These are phyloP conservation scores for Castanopsis chinensis DNA, from an alignment of 306 rosid species.

Conservation along the genomic window DNA sequence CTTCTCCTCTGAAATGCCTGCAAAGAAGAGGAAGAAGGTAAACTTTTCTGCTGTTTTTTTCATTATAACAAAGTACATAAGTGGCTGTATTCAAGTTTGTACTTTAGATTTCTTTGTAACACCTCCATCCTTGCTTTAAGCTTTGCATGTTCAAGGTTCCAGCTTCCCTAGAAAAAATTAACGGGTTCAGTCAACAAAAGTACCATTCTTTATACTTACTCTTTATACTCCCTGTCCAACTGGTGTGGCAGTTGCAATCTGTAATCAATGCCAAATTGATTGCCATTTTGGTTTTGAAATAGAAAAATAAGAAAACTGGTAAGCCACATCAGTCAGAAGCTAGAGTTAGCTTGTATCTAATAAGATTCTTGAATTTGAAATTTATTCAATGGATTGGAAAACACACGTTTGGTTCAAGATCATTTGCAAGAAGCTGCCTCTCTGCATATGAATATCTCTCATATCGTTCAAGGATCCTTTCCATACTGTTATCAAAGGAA, in stretches of 20 bases:
- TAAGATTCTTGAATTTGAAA: background rate
- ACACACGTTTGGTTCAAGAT: slow-evolving; percentile 48
- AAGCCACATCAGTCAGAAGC: background rate
- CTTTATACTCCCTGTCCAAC: no score
- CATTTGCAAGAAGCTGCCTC: slow-evolving; percentile 46
- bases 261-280: background rate
- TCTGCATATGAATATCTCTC: slow-evolving; percentile 77
- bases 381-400: background rate
- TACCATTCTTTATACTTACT: no score
- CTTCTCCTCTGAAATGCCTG: slow-evolving; percentile 88
- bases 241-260: background rate
- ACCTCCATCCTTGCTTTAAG: slow-evolving; percentile 83
- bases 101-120: slow-evolving; percentile 65
- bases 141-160: slow-evolving; percentile 79
- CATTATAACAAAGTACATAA: background rate
- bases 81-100: background rate
- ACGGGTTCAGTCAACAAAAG: background rate
- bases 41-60: background rate
- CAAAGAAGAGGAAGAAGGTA: slow-evolving; percentile 4
- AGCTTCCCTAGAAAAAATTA: slow-evolving; percentile 48
- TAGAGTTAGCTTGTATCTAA: background rate
- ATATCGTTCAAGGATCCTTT: slow-evolving; percentile 78
- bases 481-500: slow-evolving; percentile 56
- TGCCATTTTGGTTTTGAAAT: background rate
- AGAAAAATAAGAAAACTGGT: background rate